Evolutionary conservation across 495 filamentous ascomycete genomes (phyloP).

Genomic region (Jackrogersella minutella): DNA sequence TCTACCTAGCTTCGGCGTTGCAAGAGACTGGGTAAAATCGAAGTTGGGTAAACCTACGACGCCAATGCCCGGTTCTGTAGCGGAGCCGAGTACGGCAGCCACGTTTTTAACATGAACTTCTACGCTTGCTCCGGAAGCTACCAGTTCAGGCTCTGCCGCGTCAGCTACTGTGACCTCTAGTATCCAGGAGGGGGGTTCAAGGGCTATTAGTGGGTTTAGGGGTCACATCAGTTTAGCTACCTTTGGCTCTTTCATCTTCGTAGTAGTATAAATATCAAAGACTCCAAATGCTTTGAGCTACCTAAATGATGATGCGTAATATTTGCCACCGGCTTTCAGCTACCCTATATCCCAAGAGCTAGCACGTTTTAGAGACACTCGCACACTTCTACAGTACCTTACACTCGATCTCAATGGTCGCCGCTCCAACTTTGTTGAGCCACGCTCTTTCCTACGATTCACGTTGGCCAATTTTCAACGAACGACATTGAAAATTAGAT

Average conservation of each 20-base stretch:
- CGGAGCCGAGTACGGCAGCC: neutral
- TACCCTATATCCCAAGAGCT: too few species aligned
- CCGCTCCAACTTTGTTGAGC: slow-evolving; percentile 16
- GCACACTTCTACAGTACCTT: neutral
- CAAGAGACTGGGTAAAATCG: slow-evolving; percentile 34
- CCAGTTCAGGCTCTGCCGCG: neutral
- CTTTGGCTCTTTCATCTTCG: slow-evolving; percentile 3
- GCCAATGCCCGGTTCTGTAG: neutral
- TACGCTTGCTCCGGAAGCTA: slow-evolving; percentile 6
- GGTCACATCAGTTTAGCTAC: neutral
- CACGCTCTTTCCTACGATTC: slow-evolving; percentile 2
- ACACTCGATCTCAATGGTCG: slow-evolving; percentile 34
- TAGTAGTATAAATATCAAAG: neutral
- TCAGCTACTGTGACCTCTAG: slow-evolving; percentile 7
- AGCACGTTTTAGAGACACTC: too few species aligned
- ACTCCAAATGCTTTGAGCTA: neutral
- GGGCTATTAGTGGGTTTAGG: neutral
- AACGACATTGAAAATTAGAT: neutral
- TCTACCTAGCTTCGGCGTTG: slow-evolving; percentile 27
- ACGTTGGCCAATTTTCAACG: neutral
- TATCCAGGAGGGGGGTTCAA: slow-evolving; percentile 1
- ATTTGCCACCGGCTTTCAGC: neutral
- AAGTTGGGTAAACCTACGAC: neutral
- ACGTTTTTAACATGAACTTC: neutral
- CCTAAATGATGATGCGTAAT: too few species aligned